Base-by-base conservation (phyloP, 805 yeast genomes). In the Yamadazyma sp. region DNA sequence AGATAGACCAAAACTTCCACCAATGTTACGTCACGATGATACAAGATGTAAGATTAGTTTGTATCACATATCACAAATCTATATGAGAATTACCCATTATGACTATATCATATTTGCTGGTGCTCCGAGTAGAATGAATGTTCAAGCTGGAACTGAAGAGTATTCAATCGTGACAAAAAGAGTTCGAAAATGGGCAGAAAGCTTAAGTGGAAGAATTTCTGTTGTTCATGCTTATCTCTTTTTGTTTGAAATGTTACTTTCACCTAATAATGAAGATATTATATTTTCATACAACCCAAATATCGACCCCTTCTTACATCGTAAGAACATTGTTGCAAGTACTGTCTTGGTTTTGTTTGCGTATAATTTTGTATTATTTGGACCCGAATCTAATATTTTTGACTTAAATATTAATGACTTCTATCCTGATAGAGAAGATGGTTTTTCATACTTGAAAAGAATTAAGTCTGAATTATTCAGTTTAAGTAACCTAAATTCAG, bases 171-270 rank as follows among this genome's bases (percentile, higher is more conserved):
- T 75, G 9, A 63, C 68, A 25, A 58, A 58, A 10, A 63, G 80
- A 43, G 70, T 83, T 13, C 55, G 62, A 23, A 74, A 67, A 32
- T 76, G 85, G 79, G 64, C 80, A 1, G 48, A 52, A 5, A 62
- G 72, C 7, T 39, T 54, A 10, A 69, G 63, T 42, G 84, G 81
- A 7, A 67, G 71, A 39, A 57, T 75, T 8, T 65, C 79, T 17
- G 74, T 75, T 7, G 62, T 80, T 25, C 84, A 82, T 50, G 80
- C 84, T 14, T 77, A 77, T 42, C 60, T 78, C 44, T 65, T 79
- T 37, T 48, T 82, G 18, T 76, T 75, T 59, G 86, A 82, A 49
- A 75, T 76, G 74, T 73, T 77, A 42, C 51, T 81, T 29, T 62
- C 69, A 8, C 80, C 77, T n/a, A 70, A 68, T 44, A 78, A 72